Evolutionary conservation across 169 alveolate species (phyloP), one percentile per base, ranked within the genome.

Genomic region (Babesia microti): DNA sequence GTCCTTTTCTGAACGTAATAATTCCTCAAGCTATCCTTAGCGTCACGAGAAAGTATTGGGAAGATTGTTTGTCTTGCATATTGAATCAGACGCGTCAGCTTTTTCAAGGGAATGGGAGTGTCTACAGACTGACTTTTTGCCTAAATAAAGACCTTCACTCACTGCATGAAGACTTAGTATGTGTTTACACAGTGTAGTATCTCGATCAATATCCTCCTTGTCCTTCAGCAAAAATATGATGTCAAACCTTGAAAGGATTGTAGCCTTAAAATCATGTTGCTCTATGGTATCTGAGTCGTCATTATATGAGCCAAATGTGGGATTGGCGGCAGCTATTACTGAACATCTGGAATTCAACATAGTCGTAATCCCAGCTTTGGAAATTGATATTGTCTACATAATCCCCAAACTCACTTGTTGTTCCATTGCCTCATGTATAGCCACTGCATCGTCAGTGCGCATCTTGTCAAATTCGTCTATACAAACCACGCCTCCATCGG

Each of bases 361-460:
- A 0, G 99, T 94, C 6, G 99, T 97, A 58, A 97, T 95, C 19
- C 99, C 99, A 6, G 99, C 99, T 79, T 97, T 97, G 4, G 98
- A 97, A 48, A 97, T 92, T 22, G 97, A 85, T 19, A 97, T 95
- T 4, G 99, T 97, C 72, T 93, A n/a, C n/a, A n/a, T n/a, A n/a
- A n/a, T n/a, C n/a, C n/a, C n/a, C n/a, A n/a, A n/a, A n/a, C n/a
- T n/a, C n/a, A n/a, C n/a, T 33, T 74, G 97, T 78, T 97, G 98
- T 69, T 97, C 99, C 99, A 97, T 97, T 14, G 99, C 99, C 70
- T 97, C 99, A 65, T 97, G 99, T 54, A 97, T 97, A 50, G 99
- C 99, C 2, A 95, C 99, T 47, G 98, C 89, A 61, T 97, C 99
- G 59, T 94, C 93, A 27, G 95, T 89, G 51, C 98, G 79, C 99